These are phyloP conservation scores for Nakazawaea ambrosiae DNA, from an alignment of 805 yeast species.

Conservation along the genomic window DNA sequence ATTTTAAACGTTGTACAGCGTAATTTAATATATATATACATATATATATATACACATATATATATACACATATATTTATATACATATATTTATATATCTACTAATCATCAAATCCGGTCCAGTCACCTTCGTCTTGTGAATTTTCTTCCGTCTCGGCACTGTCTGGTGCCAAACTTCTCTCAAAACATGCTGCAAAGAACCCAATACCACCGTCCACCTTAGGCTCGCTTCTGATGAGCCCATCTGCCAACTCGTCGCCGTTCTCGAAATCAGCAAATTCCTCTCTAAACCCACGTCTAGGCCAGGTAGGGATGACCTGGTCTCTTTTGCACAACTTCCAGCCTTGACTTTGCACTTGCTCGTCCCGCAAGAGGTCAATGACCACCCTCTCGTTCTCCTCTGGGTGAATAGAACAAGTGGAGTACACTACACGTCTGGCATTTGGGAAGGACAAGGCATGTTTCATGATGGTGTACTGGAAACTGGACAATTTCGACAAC, in stretches of 20 bases:
- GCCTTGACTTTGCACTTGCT: slow-evolving; percentile 54
- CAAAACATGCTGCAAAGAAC: slow-evolving; percentile 91
- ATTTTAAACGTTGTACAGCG: too few species aligned
- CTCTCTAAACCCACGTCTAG: slow-evolving; percentile 68
- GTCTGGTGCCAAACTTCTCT: slow-evolving; percentile 28
- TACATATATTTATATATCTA: slow-evolving; percentile 10
- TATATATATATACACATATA: too few species aligned
- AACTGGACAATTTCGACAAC: slow-evolving; percentile 67
- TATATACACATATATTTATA: too few species aligned
- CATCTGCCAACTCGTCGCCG: slow-evolving; percentile 61
- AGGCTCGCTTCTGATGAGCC: slow-evolving; percentile 82
- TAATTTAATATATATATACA: not conserved
- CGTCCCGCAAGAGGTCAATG: slow-evolving; percentile 63
- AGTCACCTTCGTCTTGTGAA: slow-evolving; percentile 22
- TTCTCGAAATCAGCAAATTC: slow-evolving; percentile 52
- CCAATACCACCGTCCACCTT: slow-evolving; percentile 98
- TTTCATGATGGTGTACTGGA: slow-evolving; percentile 81
- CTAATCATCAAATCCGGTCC: slow-evolving; percentile 28
- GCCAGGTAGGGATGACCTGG: slow-evolving; percentile 78
- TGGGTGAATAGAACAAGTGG: slow-evolving; percentile 92
- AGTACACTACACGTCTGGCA: slow-evolving; percentile 76
- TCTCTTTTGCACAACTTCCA: slow-evolving; percentile 64
- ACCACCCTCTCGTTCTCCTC: slow-evolving; percentile 94
- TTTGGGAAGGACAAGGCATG: slow-evolving; percentile 82
- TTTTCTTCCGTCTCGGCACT: slow-evolving; percentile 3